Evolutionary conservation across 768 basidiomycete species (phyloP).

Genomic region (Phlebiopsis flavidoalba): DNA sequence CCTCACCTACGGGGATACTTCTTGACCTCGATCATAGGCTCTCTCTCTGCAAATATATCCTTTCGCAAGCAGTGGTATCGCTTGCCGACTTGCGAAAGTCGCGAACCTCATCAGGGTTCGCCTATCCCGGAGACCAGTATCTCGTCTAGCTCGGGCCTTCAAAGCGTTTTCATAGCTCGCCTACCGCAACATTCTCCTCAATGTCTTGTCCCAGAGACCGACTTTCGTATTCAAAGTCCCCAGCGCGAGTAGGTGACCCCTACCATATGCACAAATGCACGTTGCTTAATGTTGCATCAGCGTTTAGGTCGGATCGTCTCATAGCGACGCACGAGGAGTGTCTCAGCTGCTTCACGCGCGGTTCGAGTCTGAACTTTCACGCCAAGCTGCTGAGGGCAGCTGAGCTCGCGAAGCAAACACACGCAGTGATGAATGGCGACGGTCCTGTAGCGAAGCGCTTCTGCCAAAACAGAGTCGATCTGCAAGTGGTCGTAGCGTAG

Average conservation of each 20-base stretch:
- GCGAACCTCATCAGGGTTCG: constrained; percentile 35
- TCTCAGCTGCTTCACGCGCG: constrained; percentile 55
- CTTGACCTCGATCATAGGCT: constrained; percentile 77
- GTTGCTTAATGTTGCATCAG: constrained; percentile 34
- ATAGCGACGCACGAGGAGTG: constrained; percentile 65
- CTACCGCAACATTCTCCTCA: constrained; percentile 27
- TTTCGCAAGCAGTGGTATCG: constrained; percentile 32
- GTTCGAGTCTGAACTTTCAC: constrained; percentile 69
- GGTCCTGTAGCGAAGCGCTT: constrained; percentile 32
- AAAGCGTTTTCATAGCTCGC: constrained; percentile 27
- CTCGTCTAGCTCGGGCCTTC: constrained; percentile 46
- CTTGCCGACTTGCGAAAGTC: constrained; percentile 19
- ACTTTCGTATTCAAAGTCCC: constrained; percentile 60
- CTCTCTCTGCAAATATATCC: constrained; percentile 48
- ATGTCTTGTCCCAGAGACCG: constrained; percentile 42
- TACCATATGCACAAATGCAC: neutral
- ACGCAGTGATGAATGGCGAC: constrained; percentile 29
- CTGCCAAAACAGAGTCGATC: constrained; percentile 33
- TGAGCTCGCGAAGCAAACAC: constrained; percentile 46
- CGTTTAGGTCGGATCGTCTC: constrained; percentile 70
- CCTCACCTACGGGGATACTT: constrained; percentile 59
- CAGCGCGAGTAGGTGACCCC: constrained; percentile 66
- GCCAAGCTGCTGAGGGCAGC: constrained; percentile 58
- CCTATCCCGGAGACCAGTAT: constrained; percentile 48
- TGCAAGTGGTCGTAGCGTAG: constrained; percentile 16